These are phyloP conservation scores for Ramularia endophylla DNA, from an alignment of 2,329 filamentous ascomycete genomes.

Conservation along the genomic window DNA sequence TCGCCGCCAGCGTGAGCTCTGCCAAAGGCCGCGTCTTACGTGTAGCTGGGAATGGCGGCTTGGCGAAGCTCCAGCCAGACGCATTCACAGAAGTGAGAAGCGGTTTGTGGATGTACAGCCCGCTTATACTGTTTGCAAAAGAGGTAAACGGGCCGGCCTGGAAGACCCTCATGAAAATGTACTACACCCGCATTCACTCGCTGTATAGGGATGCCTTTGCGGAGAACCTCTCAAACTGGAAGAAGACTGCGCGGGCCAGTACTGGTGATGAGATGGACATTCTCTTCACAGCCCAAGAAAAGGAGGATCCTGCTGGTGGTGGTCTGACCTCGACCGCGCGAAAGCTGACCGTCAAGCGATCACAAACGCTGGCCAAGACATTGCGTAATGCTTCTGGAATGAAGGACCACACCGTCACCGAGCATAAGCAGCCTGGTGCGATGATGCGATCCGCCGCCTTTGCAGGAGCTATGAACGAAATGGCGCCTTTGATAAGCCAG, in stretches of 20 bases:
- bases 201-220: conserved; percentile 79
- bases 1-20: conserved; percentile 63
- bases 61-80: conserved; percentile 54
- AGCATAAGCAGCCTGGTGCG: conserved; percentile 31
- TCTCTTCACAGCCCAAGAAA: conserved; percentile 86
- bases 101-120: conserved; percentile 79
- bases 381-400: conserved; percentile 59
- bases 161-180: conserved; percentile 71
- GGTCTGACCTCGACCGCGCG: conserved; percentile 72
- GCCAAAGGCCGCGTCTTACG: conserved; percentile 35
- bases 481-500: conserved; percentile 75
- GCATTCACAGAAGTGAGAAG: conserved; percentile 68
- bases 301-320: conserved; percentile 54
- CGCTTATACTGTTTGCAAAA: conserved; percentile 78
- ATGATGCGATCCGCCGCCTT: conserved; percentile 73
- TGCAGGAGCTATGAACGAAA: conserved; percentile 70
- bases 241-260: conserved; percentile 25
- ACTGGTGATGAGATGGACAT: conserved; percentile 41
- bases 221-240: conserved; percentile 72
- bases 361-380: conserved; percentile 74
- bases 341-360: conserved; percentile 90
- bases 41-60: conserved; percentile 34
- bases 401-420: conserved; percentile 59
- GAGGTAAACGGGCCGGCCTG: conserved; percentile 79
- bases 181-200: conserved; percentile 68